phyloP scores from a whole-genome alignment of 352 stramenopile species.

The Phytophthora pini region DNA sequence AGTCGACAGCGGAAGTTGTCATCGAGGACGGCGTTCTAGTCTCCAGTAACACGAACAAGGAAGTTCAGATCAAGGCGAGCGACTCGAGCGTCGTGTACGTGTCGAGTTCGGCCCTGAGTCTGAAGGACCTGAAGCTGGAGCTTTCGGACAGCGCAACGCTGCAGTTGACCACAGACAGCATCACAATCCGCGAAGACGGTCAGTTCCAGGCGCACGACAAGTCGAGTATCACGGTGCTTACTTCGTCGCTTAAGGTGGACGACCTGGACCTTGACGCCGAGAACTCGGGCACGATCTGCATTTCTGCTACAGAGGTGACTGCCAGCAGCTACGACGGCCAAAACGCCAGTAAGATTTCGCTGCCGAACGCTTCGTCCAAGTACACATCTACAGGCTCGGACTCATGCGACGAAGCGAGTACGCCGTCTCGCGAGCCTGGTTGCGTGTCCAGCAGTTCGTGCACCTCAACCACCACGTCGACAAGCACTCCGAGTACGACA shows the following conservation, averaged over 20 bases:
- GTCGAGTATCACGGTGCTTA: constrained; percentile 29
- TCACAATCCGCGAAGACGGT: constrained; percentile 30
- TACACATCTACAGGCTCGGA: constrained; percentile 24
- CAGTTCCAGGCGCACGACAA: constrained; percentile 31
- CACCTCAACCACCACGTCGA: constrained; percentile 3
- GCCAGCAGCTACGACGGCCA: constrained; percentile 34
- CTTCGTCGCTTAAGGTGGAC: constrained; percentile 23
- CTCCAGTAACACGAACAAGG: constrained; percentile 24
- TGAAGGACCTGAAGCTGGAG: constrained; percentile 36
- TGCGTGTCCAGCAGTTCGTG: constrained; percentile 26
- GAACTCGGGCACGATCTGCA: constrained; percentile 27
- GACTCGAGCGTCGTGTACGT: constrained; percentile 34
- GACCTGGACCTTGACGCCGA: constrained; percentile 33
- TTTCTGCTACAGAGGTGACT: constrained; percentile 22
- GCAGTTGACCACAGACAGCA: constrained; percentile 28
- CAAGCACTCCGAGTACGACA: constrained; percentile 6
- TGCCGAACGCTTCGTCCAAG: constrained; percentile 39
- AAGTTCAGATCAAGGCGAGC: constrained; percentile 30
- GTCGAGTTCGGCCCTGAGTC: constrained; percentile 21
- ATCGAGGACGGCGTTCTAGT: constrained; percentile 34
- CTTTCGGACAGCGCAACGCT: constrained; percentile 28
- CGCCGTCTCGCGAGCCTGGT: constrained; percentile 20
- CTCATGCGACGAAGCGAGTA: constrained; percentile 19
- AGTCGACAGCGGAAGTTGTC: constrained; percentile 24
- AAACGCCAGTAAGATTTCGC: constrained; percentile 29